Conservation (phyloP, 2,329 filamentous ascomycete species). For the Colletotrichum aenigma region DNA sequence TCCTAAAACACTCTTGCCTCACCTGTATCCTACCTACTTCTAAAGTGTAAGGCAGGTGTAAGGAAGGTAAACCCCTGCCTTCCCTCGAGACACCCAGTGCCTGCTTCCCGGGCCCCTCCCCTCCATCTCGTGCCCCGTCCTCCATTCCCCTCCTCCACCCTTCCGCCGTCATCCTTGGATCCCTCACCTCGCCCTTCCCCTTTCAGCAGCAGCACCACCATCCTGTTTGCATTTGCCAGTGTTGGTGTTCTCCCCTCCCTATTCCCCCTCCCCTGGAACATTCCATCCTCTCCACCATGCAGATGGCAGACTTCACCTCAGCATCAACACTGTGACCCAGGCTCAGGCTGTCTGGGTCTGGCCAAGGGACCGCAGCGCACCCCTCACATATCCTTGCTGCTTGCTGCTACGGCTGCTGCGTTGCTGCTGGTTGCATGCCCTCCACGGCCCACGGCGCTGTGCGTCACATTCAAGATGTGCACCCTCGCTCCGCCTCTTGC, state of each 20-base stretch:
- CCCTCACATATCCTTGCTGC: neutral
- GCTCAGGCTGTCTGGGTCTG: neutral
- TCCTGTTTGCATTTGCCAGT: neutral
- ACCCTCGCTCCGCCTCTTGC: neutral
- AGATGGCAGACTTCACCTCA: neutral
- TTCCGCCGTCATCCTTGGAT: neutral
- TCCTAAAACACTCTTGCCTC: neutral
- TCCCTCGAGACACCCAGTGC: neutral
- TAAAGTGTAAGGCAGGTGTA: neutral
- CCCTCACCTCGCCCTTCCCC: neutral
- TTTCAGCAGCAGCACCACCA: neutral
- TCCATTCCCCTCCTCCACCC: neutral
- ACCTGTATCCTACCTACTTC: neutral
- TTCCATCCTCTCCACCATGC: neutral
- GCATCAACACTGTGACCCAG: neutral
- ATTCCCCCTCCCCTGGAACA: neutral
- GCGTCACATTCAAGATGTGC: constrained; percentile 13
- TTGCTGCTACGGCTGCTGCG: neutral
- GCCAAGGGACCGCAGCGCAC: neutral
- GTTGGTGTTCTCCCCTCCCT: neutral
- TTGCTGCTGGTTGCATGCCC: neutral
- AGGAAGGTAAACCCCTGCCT: neutral
- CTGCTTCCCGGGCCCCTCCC: neutral
- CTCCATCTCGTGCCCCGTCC: neutral
- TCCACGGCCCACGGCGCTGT: neutral